A percentile compares a stretch with the other conserved stretches of the same genome.
Evolutionary conservation across 768 basidiomycete species (phyloP).

Genomic region (Boletus reticuloceps): DNA sequence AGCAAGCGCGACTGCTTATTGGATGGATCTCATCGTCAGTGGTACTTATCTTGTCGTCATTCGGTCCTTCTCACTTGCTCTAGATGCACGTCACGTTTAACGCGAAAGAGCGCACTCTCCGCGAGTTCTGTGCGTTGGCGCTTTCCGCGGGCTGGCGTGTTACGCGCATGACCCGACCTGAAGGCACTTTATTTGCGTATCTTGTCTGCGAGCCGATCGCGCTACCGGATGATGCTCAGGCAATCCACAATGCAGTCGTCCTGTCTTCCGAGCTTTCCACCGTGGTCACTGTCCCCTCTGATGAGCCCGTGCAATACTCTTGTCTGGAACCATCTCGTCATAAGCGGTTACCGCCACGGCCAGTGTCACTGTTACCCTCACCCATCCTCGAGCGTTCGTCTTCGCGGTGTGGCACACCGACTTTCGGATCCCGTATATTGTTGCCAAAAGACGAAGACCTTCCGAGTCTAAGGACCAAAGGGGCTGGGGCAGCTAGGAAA

Average conservation of each 20-base stretch:
- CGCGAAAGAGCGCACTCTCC: constrained; percentile 65
- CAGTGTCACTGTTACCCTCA: constrained; percentile 14
- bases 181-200: constrained; percentile 68
- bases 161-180: constrained; percentile 50
- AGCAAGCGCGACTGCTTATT: constrained; percentile 64
- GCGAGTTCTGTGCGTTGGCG: constrained; percentile 55
- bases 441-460: constrained; percentile 29
- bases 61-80: background rate
- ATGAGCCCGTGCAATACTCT: background rate
- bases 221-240: constrained; percentile 41
- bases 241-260: constrained; percentile 19
- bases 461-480: constrained; percentile 11
- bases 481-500: constrained; percentile 16
- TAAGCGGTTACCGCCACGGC: constrained; percentile 5
- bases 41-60: background rate
- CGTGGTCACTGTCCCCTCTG: constrained; percentile 7
- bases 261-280: constrained; percentile 18
- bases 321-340: constrained; percentile 1
- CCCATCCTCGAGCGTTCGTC: constrained; percentile 42
- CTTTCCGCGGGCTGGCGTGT: constrained; percentile 63
- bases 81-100: constrained; percentile 74
- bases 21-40: constrained; percentile 65
- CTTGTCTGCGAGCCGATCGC: constrained; percentile 63
- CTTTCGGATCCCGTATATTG: constrained; percentile 52
- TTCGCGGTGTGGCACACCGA: constrained; percentile 59